A percentile compares a stretch with the other conserved stretches of the same genome.
These are phyloP conservation scores for Leccinum fuscescens DNA, from an alignment of 1,284 basidiomycete genomes.

Conservation along the genomic window DNA sequence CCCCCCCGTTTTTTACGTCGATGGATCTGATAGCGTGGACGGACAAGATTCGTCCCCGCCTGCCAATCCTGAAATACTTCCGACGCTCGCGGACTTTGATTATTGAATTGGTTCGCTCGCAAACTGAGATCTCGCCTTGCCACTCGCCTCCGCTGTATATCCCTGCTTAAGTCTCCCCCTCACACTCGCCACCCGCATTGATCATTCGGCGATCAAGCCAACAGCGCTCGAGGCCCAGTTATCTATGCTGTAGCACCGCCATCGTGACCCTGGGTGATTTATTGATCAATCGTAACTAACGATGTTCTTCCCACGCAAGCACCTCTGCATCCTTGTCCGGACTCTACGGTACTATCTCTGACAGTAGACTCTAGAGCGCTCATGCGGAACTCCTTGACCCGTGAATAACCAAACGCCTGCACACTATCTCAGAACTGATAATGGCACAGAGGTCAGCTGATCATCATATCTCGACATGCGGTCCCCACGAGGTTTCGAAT, in stretches of 20 bases:
- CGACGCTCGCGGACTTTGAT: constrained; percentile 30
- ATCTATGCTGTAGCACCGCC: constrained; percentile 7
- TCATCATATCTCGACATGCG: constrained; percentile 28
- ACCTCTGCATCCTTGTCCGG: neutral
- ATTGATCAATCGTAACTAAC: neutral
- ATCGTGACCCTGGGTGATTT: constrained; percentile 10
- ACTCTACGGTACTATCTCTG: neutral
- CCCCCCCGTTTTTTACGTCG: constrained; percentile 21
- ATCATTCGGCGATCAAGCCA: constrained; percentile 15
- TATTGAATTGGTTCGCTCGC: neutral
- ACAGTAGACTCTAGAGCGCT: neutral
- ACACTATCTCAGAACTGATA: constrained; percentile 10
- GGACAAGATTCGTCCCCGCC: constrained; percentile 9
- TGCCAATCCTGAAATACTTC: constrained; percentile 20
- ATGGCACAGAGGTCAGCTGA: constrained; percentile 20
- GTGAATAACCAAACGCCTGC: constrained; percentile 2
- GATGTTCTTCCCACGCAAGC: constrained; percentile 1
- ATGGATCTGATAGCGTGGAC: constrained; percentile 2
- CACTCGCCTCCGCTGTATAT: neutral
- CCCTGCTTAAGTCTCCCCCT: neutral
- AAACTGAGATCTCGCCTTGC: neutral
- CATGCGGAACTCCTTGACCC: constrained; percentile 7
- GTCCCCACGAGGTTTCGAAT: constrained; percentile 28
- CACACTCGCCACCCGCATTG: constrained; percentile 5
- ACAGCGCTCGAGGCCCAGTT: constrained; percentile 13